Conservation (phyloP, 495 filamentous ascomycete species). For the Penicillium maclennaniae region DNA sequence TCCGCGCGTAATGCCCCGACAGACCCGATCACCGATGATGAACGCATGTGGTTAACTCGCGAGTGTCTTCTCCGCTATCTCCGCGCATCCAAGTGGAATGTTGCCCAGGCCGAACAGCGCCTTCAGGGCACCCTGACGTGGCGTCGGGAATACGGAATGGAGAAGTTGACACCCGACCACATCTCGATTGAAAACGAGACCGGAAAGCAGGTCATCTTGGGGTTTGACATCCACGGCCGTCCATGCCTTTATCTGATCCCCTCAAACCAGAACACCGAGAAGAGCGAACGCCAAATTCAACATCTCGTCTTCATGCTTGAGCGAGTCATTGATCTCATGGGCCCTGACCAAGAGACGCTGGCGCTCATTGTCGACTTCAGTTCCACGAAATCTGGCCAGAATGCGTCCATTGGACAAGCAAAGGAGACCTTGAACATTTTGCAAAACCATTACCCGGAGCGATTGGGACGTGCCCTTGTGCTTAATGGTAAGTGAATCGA, state of each 20-base stretch:
- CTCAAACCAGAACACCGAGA: constrained; percentile 85
- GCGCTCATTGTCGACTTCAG: constrained; percentile 88
- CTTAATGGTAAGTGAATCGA: constrained; percentile 63
- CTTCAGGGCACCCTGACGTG: constrained; percentile 77
- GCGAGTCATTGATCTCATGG: constrained; percentile 81
- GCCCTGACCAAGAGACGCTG: constrained; percentile 77
- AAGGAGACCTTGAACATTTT: constrained; percentile 80
- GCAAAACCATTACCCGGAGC: constrained; percentile 91
- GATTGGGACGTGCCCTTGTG: constrained; percentile 82
- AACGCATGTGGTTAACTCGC: constrained; percentile 84
- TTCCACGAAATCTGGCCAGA: constrained; percentile 69
- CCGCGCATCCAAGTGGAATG: constrained; percentile 87
- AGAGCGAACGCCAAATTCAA: constrained; percentile 83
- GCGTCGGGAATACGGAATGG: constrained; percentile 82
- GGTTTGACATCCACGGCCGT: constrained; percentile 77
- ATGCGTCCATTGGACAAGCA: constrained; percentile 69
- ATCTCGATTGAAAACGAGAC: constrained; percentile 91
- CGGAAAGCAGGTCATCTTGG: constrained; percentile 85
- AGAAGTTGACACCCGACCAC: constrained; percentile 71
- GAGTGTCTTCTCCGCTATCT: constrained; percentile 93
- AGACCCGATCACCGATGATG: constrained; percentile 67
- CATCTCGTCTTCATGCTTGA: constrained; percentile 96
- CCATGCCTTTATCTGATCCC: constrained; percentile 89
- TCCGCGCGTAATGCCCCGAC: constrained; percentile 54
- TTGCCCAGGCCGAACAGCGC: constrained; percentile 69